These are phyloP conservation scores for Aspergillus hiratsukae DNA, from an alignment of 2,329 filamentous ascomycete genomes.

Conservation along the genomic window DNA sequence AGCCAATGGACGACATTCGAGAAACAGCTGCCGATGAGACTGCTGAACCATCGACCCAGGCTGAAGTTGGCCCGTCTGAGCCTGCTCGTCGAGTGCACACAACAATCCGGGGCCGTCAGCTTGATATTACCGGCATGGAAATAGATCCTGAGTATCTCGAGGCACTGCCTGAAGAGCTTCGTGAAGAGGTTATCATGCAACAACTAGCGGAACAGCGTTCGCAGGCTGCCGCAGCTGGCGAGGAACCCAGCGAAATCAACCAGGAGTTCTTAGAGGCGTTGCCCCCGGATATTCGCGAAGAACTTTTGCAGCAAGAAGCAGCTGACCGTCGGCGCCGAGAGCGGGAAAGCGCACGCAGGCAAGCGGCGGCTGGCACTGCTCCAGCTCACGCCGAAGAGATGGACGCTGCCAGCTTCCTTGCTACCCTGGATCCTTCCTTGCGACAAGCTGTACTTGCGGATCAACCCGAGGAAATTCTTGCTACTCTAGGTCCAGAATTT, in stretches of 20 bases:
- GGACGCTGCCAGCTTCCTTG: slow-evolving; percentile 87
- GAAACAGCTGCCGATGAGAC: slow-evolving; percentile 36
- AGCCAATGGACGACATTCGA: slow-evolving; percentile 76
- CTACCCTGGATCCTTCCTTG: slow-evolving; percentile 79
- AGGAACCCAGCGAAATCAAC: slow-evolving; percentile 65
- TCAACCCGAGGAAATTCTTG: slow-evolving; percentile 82
- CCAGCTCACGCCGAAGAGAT: slow-evolving; percentile 68
- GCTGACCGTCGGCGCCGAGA: slow-evolving; percentile 83
- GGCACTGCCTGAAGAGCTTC: slow-evolving; percentile 93
- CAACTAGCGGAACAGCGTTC: slow-evolving; percentile 79
- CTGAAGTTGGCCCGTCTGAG: slow-evolving; percentile 46
- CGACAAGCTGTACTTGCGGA: slow-evolving; percentile 86
- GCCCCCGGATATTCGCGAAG: slow-evolving; percentile 81
- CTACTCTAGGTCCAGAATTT: slow-evolving; percentile 77
- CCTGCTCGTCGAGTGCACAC: slow-evolving; percentile 64
- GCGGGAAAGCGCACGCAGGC: slow-evolving; percentile 72
- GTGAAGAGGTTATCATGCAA: slow-evolving; percentile 91
- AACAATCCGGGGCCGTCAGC: slow-evolving; percentile 76
- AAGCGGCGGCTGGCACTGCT: slow-evolving; percentile 48
- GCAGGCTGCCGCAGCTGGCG: slow-evolving; percentile 65
- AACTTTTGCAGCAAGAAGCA: slow-evolving; percentile 86
- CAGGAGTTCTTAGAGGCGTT: slow-evolving; percentile 91
- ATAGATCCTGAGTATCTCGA: slow-evolving; percentile 94
- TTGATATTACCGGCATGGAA: slow-evolving; percentile 90
- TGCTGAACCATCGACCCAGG: slow-evolving; percentile 31